Evolutionary conservation across 1,284 basidiomycete species (phyloP).

Genomic region (Ganoderma multipileum): DNA sequence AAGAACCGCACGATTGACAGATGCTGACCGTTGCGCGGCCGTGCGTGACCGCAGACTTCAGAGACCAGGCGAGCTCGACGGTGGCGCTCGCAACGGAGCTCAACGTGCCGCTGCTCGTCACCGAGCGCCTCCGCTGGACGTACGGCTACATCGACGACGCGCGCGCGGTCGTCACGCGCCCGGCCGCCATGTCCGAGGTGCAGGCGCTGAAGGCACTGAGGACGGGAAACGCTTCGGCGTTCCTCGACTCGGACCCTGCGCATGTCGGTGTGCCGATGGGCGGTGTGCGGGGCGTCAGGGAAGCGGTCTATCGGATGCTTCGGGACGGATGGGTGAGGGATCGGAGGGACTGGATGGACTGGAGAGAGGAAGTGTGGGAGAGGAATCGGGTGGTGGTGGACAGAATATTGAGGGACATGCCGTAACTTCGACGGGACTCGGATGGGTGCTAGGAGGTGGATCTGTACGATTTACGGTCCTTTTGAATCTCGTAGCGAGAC

Average conservation of each 20-base stretch:
- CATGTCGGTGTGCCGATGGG: constrained; percentile 23
- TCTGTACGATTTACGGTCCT: background rate
- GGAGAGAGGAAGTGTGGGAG: constrained; percentile 30
- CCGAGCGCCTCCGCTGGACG: constrained; percentile 41
- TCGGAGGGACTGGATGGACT: constrained; percentile 24
- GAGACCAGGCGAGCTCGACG: constrained; percentile 47
- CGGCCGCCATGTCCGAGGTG: constrained; percentile 46
- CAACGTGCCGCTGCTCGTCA: constrained; percentile 46
- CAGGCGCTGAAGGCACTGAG: constrained; percentile 44
- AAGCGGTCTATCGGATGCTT: constrained; percentile 30
- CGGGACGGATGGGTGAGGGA: constrained; percentile 28
- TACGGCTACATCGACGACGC: constrained; percentile 47
- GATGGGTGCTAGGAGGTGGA: background rate
- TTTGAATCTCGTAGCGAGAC: background rate
- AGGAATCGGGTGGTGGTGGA: constrained; percentile 30
- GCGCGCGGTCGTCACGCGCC: constrained; percentile 44
- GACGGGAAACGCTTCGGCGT: constrained; percentile 30
- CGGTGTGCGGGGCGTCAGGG: constrained; percentile 19
- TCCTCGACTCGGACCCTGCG: constrained; percentile 29
- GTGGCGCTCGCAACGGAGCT: constrained; percentile 46
- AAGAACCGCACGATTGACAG: background rate
- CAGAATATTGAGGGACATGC: constrained; percentile 31
- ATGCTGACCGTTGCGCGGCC: background rate
- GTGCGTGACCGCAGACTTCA: constrained; percentile 34
- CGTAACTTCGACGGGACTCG: constrained; percentile 4